These are phyloP conservation scores for Bruguiera parviflora DNA, from an alignment of 345 rosid species.

Conservation along the genomic window DNA sequence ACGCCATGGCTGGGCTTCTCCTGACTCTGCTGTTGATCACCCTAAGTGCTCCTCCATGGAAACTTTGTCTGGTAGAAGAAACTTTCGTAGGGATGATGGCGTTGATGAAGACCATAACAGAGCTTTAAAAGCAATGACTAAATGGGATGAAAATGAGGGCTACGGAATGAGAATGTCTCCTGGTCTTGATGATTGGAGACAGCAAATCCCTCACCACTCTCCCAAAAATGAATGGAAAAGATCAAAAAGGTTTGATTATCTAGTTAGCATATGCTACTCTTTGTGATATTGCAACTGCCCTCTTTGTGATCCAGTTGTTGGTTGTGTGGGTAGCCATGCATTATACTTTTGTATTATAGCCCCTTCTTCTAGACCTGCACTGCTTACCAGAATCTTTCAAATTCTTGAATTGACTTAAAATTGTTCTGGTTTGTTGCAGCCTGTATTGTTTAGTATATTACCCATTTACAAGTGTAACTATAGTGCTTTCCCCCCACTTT, in stretches of 20 bases:
- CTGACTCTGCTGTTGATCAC: conserved; percentile 41
- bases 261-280: not conserved
- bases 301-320: not conserved
- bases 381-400: not conserved
- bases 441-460: not conserved
- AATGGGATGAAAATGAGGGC: conserved; percentile 47
- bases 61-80: conserved; percentile 52
- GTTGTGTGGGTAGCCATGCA: not conserved
- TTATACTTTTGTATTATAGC: not conserved
- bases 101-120: conserved; percentile 29
- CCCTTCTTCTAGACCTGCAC: not conserved
- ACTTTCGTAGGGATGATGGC: conserved; percentile 43
- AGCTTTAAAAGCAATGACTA: conserved; percentile 24
- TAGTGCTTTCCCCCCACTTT: not conserved
- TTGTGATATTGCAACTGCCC: not conserved
- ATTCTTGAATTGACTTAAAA: not conserved
- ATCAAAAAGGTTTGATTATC: conserved; percentile 42
- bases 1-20: conserved; percentile 42
- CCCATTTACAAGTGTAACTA: not conserved
- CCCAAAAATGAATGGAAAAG: conserved; percentile 57
- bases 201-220: conserved; percentile 49
- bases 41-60: conserved; percentile 51
- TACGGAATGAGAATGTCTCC: conserved; percentile 67
- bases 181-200: conserved; percentile 74
- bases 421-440: not conserved